These are phyloP conservation scores for Aspergillus sergii DNA, from an alignment of 2,329 filamentous ascomycete species.

Conservation along the genomic window DNA sequence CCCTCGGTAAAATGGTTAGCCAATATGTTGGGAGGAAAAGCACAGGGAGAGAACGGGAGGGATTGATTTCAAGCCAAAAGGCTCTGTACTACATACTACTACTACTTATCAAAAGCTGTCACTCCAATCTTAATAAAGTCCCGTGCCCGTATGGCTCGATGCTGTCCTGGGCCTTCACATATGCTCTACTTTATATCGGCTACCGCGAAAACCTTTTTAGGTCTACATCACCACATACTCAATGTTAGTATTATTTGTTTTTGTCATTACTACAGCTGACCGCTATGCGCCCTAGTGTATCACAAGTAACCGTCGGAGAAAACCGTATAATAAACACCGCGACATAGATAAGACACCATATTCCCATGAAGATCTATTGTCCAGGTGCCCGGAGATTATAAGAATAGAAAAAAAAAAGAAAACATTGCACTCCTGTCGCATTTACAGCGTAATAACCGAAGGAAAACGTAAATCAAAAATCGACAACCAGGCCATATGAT, in stretches of 20 bases:
- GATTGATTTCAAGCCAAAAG: slow-evolving; percentile 3
- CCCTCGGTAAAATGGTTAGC: slow-evolving; percentile 21
- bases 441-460: slow-evolving; percentile 9
- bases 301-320: slow-evolving; percentile 1
- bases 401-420: not conserved
- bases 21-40: slow-evolving; percentile 2
- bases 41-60: slow-evolving; percentile 5
- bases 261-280: slow-evolving; percentile 8
- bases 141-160: not conserved
- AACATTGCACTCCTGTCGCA: slow-evolving; percentile 15
- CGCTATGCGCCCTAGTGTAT: slow-evolving; percentile 10
- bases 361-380: slow-evolving; percentile 11
- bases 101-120: slow-evolving; percentile 19
- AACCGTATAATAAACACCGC: slow-evolving; percentile 2
- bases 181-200: not conserved
- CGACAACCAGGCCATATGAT: slow-evolving; percentile 14
- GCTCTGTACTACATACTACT: slow-evolving; percentile 18
- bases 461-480: slow-evolving; percentile 11
- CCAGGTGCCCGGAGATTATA: slow-evolving; percentile 7
- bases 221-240: not conserved
- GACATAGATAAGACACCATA: slow-evolving; percentile 4
- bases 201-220: not conserved
- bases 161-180: not conserved
- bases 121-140: slow-evolving; percentile 14
- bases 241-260: not conserved